Base-by-base conservation (phyloP, 805 yeast species). In the Pichia ethanolica region DNA sequence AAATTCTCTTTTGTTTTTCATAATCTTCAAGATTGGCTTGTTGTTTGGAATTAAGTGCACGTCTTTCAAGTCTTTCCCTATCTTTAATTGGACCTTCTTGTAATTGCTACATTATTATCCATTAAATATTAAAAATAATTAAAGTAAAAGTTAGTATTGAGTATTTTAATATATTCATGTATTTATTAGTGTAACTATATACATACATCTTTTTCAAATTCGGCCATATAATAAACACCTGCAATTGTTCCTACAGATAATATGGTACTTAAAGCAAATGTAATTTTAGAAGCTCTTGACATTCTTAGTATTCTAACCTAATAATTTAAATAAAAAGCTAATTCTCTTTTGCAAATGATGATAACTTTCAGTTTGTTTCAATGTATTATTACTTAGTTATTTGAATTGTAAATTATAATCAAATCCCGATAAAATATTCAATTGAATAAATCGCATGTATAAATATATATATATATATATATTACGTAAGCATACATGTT, bases 11-110 rank as follows among this genome's bases (percentile, higher is more conserved):
- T 60, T 86, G 93, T 45, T 76, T 72, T 51, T 74, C 77, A 60
- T 85, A 89, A 54, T 86, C 95, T 42, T 71, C 65, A 50, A 79
- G 72, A 63, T 86, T 86, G 39, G 76, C 81, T 57, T 66, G 67
- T 53, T 72, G 73, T 55, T 72, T 74, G 7, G 60, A 54, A 50
- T 57, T 51, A 56, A 64, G 54, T 49, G 65, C 56, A 49, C 72
- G 64, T 59, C 77, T 76, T 42, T 73, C 73, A 52, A 83, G 64
- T 50, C 95, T 70, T 52, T 72, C 78, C 2, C 89, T 89, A 63
- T 88, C 96, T 59, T 86, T 86, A 58, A 86, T 79, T 5, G 96
- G 96, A 1, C 96, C 96, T 58, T 79, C 86, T 59, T 84, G 82
- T 42, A 87, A 70, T 2, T 84, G 82, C 79, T 73, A n/a, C 12